Conservation (phyloP, 140 eudicot genomes). For the Cichorium intybus region DNA sequence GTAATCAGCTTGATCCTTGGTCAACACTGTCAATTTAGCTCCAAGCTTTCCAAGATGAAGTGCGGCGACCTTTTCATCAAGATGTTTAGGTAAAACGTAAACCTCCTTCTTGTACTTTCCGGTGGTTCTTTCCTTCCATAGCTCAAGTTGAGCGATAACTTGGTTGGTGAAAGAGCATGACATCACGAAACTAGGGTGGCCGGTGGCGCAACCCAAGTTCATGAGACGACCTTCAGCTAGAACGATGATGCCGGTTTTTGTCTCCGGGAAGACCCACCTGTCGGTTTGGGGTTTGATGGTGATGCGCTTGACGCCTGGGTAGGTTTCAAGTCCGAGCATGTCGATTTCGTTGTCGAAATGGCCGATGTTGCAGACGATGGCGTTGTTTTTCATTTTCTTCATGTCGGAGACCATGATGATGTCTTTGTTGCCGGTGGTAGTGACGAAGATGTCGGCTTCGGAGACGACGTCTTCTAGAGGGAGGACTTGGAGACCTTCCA, state of each 20-base stretch:
- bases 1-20: slow-evolving; percentile 90
- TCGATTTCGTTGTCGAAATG: slow-evolving; percentile 90
- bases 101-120: slow-evolving; percentile 76
- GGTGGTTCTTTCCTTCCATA: slow-evolving; percentile 52
- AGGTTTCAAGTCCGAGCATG: slow-evolving; percentile 85
- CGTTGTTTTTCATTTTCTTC: slow-evolving; percentile 85
- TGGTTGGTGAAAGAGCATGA: slow-evolving; percentile 91
- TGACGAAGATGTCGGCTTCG: slow-evolving; percentile 76
- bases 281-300: slow-evolving; percentile 91
- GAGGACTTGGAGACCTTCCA: slow-evolving; percentile 86
- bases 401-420: slow-evolving; percentile 79
- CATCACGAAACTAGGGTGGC: slow-evolving; percentile 91
- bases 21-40: slow-evolving; percentile 66
- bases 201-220: slow-evolving; percentile 94
- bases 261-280: slow-evolving; percentile 85
- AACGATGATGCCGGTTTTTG: slow-evolving; percentile 60
- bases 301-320: slow-evolving; percentile 74
- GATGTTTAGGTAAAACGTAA: slow-evolving; percentile 66
- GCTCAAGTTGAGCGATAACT: slow-evolving; percentile 71
- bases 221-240: slow-evolving; percentile 83
- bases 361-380: slow-evolving; percentile 91
- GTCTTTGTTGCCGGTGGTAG: slow-evolving; percentile 98
- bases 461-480: slow-evolving; percentile 70
- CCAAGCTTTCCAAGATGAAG: slow-evolving; percentile 86
- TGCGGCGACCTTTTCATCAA: slow-evolving; percentile 81